Evolutionary conservation across 2,329 filamentous ascomycete genomes (phyloP).

Genomic region (Diaporthe helianthi): DNA sequence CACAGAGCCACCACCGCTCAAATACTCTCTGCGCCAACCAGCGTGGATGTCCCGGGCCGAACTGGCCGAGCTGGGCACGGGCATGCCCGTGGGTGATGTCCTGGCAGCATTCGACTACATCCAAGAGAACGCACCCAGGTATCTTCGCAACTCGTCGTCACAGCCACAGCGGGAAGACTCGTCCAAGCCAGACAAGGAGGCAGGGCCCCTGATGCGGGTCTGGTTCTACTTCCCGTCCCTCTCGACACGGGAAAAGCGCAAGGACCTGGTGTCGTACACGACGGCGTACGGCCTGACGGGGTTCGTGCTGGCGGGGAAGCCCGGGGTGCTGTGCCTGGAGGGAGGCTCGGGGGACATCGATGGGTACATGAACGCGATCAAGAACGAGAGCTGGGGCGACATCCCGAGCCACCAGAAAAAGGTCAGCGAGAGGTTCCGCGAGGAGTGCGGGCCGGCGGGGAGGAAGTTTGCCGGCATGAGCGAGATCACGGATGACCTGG

Average conservation of each 20-base stretch:
- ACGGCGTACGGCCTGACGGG: slow-evolving; percentile 61
- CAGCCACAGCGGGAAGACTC: neutral
- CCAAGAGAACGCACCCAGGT: slow-evolving; percentile 15
- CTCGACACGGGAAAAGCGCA: slow-evolving; percentile 63
- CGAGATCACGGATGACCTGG: slow-evolving; percentile 60
- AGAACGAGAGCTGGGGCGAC: slow-evolving; percentile 68
- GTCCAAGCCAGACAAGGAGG: neutral
- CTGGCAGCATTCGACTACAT: slow-evolving; percentile 31
- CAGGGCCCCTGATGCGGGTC: slow-evolving; percentile 52
- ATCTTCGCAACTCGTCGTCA: neutral
- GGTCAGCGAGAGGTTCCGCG: slow-evolving; percentile 62
- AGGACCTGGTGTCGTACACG: slow-evolving; percentile 62
- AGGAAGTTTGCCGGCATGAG: slow-evolving; percentile 62
- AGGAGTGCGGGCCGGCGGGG: slow-evolving; percentile 42
- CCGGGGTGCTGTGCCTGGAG: slow-evolving; percentile 61
- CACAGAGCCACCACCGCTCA: slow-evolving; percentile 20
- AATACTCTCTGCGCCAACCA: slow-evolving; percentile 30
- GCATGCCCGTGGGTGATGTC: slow-evolving; percentile 28
- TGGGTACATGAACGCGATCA: slow-evolving; percentile 68
- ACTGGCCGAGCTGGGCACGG: slow-evolving; percentile 21
- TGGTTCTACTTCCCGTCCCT: slow-evolving; percentile 72
- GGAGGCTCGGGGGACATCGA: slow-evolving; percentile 56
- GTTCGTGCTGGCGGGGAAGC: slow-evolving; percentile 67
- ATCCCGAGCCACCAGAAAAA: slow-evolving; percentile 69
- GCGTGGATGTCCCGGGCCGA: slow-evolving; percentile 33